phyloP scores from a whole-genome alignment of 352 stramenopile genomes.

The Phytophthora cryptogea region DNA sequence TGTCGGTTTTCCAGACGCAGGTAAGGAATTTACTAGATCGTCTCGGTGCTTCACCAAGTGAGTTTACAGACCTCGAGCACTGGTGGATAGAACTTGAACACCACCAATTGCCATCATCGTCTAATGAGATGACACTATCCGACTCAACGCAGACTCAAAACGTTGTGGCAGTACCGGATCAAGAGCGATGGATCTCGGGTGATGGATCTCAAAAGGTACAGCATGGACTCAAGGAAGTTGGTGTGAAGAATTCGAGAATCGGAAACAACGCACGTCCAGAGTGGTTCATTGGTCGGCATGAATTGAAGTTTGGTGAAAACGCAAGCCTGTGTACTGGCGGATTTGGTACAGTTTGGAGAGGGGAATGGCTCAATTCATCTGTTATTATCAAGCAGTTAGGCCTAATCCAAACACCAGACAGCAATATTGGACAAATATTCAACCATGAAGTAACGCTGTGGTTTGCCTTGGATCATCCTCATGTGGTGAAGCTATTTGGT shows the following conservation, averaged over 20 bases:
- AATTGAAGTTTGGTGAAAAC: constrained; percentile 5
- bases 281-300: constrained; percentile 12
- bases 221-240: neutral
- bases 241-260: neutral
- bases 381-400: constrained; percentile 12
- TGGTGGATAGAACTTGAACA: neutral
- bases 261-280: neutral
- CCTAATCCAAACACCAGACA: neutral
- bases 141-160: too few relatives aligned
- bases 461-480: constrained; percentile 40
- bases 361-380: constrained; percentile 17
- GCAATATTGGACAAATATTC: neutral
- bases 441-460: constrained; percentile 35
- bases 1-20: constrained; percentile 8
- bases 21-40: neutral
- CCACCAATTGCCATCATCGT: too few relatives aligned
- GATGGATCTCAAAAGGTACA: too few relatives aligned
- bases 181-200: too few relatives aligned
- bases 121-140: too few relatives aligned
- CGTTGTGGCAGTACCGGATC: too few relatives aligned
- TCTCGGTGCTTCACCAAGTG: neutral
- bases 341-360: constrained; percentile 8
- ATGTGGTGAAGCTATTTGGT: constrained; percentile 42
- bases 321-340: neutral
- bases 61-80: neutral